A percentile compares a stretch with the other conserved stretches of the same genome.
These are phyloP conservation scores for Margaritispora aquatica DNA, from an alignment of 495 filamentous ascomycete genomes.

Conservation along the genomic window DNA sequence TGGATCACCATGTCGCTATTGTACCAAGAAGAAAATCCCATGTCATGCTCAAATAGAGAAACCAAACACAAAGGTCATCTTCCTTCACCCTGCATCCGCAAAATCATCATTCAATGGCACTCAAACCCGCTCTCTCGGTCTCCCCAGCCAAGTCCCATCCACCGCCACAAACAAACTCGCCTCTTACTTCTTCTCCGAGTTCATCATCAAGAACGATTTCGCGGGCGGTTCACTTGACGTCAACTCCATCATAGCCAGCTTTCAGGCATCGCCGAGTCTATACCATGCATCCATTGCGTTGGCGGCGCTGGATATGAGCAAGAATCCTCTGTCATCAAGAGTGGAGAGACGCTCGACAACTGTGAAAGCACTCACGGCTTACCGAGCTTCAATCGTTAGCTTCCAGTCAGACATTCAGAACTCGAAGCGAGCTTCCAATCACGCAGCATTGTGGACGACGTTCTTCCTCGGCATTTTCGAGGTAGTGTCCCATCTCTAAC, in stretches of 20 bases:
- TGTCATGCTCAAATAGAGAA: constrained; percentile 4
- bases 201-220: constrained; percentile 9
- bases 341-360: not conserved
- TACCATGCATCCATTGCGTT: constrained; percentile 8
- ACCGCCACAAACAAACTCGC: not conserved
- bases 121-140: not conserved
- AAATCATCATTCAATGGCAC: not conserved
- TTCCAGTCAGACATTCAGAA: constrained; percentile 8
- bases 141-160: not conserved
- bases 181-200: constrained; percentile 10
- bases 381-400: not conserved
- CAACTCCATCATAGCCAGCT: not conserved
- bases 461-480: constrained; percentile 21
- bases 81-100: not conserved
- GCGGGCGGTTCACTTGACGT: not conserved
- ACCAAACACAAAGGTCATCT: not conserved
- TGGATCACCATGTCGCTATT: constrained; percentile 12
- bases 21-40: constrained; percentile 10
- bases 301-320: constrained; percentile 11
- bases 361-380: constrained; percentile 4
- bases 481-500: not conserved
- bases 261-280: constrained; percentile 6
- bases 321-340: not conserved
- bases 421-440: not conserved
- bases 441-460: constrained; percentile 16